phyloP scores from a whole-genome alignment of 2,329 filamentous ascomycete species.

The Tolypocladium paradoxum region DNA sequence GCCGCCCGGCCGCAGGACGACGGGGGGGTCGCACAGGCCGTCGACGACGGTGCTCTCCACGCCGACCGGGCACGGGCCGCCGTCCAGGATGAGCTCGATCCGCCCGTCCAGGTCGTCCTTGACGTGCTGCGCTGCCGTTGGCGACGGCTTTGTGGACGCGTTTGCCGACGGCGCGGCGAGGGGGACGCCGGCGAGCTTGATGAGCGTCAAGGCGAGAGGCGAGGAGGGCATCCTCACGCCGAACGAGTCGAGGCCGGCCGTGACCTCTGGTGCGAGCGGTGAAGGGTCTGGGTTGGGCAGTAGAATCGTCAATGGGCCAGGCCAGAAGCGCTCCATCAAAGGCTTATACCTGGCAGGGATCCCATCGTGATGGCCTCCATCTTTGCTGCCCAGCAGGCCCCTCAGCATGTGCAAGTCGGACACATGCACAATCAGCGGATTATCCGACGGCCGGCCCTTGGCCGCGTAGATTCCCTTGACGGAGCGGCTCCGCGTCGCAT shows the following conservation, averaged over 20 bases:
- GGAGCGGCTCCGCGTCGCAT: conserved; percentile 74
- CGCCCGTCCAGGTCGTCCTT: conserved; percentile 70
- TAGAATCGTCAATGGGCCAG: conserved; percentile 84
- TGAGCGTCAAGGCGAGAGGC: conserved; percentile 76
- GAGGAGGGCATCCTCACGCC: conserved; percentile 84
- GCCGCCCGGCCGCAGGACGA: conserved; percentile 77
- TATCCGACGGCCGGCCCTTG: conserved; percentile 85
- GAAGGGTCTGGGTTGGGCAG: conserved; percentile 63
- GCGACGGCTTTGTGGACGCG: conserved; percentile 84
- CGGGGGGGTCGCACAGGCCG: conserved; percentile 69
- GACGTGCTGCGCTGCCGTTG: conserved; percentile 84
- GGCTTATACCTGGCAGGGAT: conserved; percentile 69
- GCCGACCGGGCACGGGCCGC: conserved; percentile 75
- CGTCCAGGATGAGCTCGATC: conserved; percentile 82
- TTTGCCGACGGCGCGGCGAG: conserved; percentile 91
- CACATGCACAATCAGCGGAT: conserved; percentile 89
- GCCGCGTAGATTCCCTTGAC: conserved; percentile 88
- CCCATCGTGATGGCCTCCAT: conserved; percentile 19
- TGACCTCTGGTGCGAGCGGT: conserved; percentile 79
- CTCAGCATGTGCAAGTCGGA: conserved; percentile 70
- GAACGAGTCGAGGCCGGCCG: conserved; percentile 73
- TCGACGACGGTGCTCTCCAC: conserved; percentile 97
- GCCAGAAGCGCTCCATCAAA: conserved; percentile 81
- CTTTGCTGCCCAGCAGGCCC: conserved; percentile 37
- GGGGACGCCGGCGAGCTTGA: conserved; percentile 65